Conservation (phyloP, 179 eudicot genomes). For the Silene noctiflora region DNA sequence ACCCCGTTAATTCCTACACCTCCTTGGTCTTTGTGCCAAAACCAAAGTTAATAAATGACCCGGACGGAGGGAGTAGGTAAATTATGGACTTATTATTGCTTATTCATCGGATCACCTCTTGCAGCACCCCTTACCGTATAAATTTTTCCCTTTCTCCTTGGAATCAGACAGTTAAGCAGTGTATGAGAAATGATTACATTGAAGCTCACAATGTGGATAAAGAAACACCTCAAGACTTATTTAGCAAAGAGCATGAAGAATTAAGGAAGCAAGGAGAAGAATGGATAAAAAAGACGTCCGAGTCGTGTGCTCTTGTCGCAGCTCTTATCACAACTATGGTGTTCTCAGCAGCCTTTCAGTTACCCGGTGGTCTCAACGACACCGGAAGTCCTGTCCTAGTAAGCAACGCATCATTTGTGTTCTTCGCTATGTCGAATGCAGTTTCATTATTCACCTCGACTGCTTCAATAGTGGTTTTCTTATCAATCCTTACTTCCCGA, state of each 20-base stretch:
- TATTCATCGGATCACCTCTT: too few relatives aligned
- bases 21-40: too few relatives aligned
- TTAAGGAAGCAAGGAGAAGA: conserved; percentile 29
- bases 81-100: too few relatives aligned
- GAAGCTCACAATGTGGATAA: conserved; percentile 25
- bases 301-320: too few relatives aligned
- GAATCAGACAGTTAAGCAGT: conserved; percentile 30
- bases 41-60: too few relatives aligned
- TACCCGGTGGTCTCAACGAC: conserved; percentile 28
- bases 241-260: conserved; percentile 27
- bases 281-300: conserved; percentile 9
- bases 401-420: conserved; percentile 15
- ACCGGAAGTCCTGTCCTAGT: conserved; percentile 26
- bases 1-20: too few relatives aligned
- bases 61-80: too few relatives aligned
- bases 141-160: too few relatives aligned
- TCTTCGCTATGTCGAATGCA: conserved; percentile 28
- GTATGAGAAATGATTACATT: conserved; percentile 26
- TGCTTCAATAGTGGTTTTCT: conserved; percentile 32
- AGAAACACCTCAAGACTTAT: conserved; percentile 26
- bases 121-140: too few relatives aligned
- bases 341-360: too few relatives aligned
- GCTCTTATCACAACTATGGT: too few relatives aligned
- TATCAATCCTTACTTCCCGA: conserved; percentile 39
- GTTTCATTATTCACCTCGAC: not conserved